A percentile compares a stretch with the other conserved stretches of the same genome.
Conservation (phyloP, 2,329 filamentous ascomycete genomes). For the Fusarium hostae region DNA sequence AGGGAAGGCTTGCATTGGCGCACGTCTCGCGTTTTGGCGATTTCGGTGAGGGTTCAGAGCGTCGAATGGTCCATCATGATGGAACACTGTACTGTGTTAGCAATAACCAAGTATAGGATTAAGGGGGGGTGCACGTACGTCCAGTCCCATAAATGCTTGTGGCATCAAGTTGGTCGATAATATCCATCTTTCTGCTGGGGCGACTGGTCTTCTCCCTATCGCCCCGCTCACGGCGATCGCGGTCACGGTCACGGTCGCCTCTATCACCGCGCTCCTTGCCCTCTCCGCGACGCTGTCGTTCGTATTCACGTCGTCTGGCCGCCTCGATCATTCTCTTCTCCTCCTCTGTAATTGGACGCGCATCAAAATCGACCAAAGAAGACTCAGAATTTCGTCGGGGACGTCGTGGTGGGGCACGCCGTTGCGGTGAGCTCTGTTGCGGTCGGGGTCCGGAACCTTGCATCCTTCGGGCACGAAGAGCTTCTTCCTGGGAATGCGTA, state of each 20-base stretch:
- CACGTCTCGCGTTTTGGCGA: conserved; percentile 80
- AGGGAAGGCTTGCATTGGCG: conserved; percentile 97
- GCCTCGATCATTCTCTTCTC: conserved; percentile 54
- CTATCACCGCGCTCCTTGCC: conserved; percentile 39
- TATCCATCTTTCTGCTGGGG: conserved; percentile 72
- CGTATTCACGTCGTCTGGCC: conserved; percentile 45
- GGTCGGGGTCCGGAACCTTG: conserved; percentile 51
- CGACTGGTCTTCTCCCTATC: conserved; percentile 62
- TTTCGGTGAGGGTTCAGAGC: conserved; percentile 96
- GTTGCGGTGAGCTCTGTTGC: conserved; percentile 51
- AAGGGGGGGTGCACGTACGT: conserved; percentile 65
- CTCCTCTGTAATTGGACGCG: conserved; percentile 70
- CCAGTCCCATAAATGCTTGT: conserved; percentile 95
- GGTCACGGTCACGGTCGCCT: conserved; percentile 53
- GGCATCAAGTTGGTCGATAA: conserved; percentile 96
- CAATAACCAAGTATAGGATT: background rate
- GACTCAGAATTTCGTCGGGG: conserved; percentile 83
- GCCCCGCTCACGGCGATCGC: conserved; percentile 42
- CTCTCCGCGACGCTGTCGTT: conserved; percentile 37
- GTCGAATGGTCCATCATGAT: conserved; percentile 97
- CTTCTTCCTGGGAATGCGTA: conserved; percentile 74
- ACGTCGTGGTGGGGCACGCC: conserved; percentile 49
- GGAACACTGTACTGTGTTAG: conserved; percentile 76
- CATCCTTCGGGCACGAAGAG: conserved; percentile 60
- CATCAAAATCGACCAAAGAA: conserved; percentile 69